Conservation (phyloP, 202 grass and related monocot genomes). For the Zoysia matrella region DNA sequence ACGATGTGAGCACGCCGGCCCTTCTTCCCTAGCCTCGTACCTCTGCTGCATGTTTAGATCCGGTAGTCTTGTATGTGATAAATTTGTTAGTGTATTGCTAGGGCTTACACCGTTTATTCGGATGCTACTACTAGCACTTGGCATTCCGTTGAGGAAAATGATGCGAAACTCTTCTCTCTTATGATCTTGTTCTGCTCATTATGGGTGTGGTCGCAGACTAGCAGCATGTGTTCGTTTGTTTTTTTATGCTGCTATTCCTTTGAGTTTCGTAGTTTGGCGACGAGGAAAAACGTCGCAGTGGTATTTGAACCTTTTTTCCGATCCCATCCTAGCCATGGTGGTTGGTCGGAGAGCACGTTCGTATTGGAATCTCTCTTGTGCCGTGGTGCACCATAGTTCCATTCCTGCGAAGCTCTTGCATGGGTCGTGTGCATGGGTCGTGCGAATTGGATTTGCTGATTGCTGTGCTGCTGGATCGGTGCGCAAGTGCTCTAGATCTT, state of each 20-base stretch:
- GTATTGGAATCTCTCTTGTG: neutral
- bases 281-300: neutral
- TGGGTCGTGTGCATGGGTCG: too few species aligned
- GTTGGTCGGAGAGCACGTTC: constrained; percentile 2
- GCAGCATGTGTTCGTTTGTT: neutral
- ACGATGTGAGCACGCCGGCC: constrained; percentile 57
- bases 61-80: neutral
- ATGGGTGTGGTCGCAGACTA: neutral
- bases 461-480: neutral
- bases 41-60: neutral
- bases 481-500: neutral
- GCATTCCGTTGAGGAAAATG: too few species aligned
- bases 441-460: neutral
- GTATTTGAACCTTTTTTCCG: neutral
- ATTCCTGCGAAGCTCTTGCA: neutral
- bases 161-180: neutral
- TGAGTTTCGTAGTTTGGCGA: neutral
- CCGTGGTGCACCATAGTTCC: neutral
- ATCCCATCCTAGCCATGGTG: neutral
- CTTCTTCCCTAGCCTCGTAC: neutral
- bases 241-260: neutral
- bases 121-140: neutral
- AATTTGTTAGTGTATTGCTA: too few species aligned
- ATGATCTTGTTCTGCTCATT: too few species aligned
- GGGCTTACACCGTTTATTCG: neutral